Evolutionary conservation across 2,329 filamentous ascomycete genomes (phyloP), one percentile per base, ranked within the genome.

Genomic region (Ascochyta koolunga): DNA sequence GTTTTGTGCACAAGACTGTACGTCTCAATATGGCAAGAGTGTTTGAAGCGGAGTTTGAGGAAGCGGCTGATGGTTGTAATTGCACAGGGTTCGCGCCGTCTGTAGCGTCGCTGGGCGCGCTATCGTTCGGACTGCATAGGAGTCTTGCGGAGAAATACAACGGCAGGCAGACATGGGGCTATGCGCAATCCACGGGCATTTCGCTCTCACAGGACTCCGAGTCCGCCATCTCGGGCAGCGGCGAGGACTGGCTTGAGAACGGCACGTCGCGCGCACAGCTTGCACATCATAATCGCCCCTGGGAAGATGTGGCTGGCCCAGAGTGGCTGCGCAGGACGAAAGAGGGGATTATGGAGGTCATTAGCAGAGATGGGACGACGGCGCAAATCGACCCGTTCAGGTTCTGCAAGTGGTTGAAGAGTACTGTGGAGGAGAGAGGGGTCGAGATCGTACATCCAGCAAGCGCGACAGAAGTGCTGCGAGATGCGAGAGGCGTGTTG

Each of bases 1-100:
- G 0, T 93, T 93, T 66, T 68, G 93, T 8, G 89, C 89, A 0
- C 80, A 79, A 29, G 87, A 93, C 70, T 93, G 89, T 78, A 67
- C 16, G 72, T 63, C 9, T 33, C 18, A n/a, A 8, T n/a, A 2
- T 29, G 13, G 9, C 4, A 13, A 5, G 27, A 13, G 24, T 24
- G 22, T 24, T 4, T 24, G 25, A 13, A 4, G 13, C 15, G 18
- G 35, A 37, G 18, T 10, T 19, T 18, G 22, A 21, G 11, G 10
- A 37, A 21, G 6, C 31, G 35, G 35, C 35, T 37, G 19, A 37
- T 16, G 4, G 7, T 37, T n/a, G 10, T 37, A 9, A 5, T 21
- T 18, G 27, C 11, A n/a, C 29, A 77, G 75, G 75, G 89, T 90
- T 89, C 64, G 78, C 79, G 0, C 77, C 83, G 0, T 77, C 80